These are phyloP conservation scores for Silene noctiflora DNA, from an alignment of 179 eudicot species.

Conservation along the genomic window DNA sequence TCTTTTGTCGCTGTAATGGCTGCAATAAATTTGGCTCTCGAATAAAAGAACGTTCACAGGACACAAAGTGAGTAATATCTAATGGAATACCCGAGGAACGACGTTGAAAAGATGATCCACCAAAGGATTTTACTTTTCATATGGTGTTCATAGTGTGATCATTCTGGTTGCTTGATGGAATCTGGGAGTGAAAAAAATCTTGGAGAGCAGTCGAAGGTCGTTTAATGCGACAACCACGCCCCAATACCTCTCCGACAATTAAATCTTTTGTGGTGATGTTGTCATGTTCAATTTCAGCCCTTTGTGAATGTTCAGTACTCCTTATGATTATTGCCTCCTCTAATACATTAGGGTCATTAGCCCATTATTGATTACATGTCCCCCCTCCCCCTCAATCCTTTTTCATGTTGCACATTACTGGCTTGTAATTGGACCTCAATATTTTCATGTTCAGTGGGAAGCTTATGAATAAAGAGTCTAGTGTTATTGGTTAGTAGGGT, in stretches of 20 bases:
- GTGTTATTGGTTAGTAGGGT: neutral
- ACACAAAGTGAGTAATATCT: neutral
- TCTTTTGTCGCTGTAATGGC: neutral
- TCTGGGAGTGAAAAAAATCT: neutral
- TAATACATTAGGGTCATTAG: too few relatives aligned
- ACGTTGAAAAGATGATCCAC: neutral
- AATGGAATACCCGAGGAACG: neutral
- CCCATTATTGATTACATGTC: too few relatives aligned
- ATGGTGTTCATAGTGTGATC: neutral
- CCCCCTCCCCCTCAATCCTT: too few relatives aligned
- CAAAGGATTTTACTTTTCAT: too few relatives aligned
- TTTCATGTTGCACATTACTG: too few relatives aligned
- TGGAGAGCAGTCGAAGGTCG: neutral
- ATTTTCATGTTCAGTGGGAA: neutral
- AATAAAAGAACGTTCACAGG: too few relatives aligned
- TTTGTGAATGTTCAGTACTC: too few relatives aligned
- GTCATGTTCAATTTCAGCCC: neutral
- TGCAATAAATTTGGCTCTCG: too few relatives aligned
- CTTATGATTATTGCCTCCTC: too few relatives aligned
- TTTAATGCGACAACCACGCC: neutral
- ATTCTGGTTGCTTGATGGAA: neutral
- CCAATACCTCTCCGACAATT: neutral
- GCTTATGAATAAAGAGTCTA: too few relatives aligned
- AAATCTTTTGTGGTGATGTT: neutral
- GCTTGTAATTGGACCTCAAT: too few relatives aligned